These are phyloP conservation scores for Arthrobotrys musiformis DNA, from an alignment of 2,329 filamentous ascomycete species.

Conservation along the genomic window DNA sequence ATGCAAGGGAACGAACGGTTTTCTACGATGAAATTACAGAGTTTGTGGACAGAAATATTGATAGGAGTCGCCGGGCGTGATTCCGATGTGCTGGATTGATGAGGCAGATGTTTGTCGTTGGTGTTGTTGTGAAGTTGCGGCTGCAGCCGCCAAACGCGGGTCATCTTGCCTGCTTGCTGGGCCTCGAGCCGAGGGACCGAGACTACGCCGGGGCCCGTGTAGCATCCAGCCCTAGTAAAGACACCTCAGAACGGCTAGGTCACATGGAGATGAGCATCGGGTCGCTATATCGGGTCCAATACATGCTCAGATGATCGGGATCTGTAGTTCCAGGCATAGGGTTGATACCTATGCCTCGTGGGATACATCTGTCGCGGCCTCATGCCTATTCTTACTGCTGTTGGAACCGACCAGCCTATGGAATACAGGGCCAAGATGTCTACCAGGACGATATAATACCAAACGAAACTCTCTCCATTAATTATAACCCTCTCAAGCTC, in stretches of 20 bases:
- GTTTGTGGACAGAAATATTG: constrained; percentile 31
- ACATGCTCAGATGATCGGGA: not conserved
- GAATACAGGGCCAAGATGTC: not conserved
- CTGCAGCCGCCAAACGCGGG: constrained; percentile 55
- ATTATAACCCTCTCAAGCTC: no score
- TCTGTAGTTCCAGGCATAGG: not conserved
- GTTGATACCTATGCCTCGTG: constrained; percentile 4
- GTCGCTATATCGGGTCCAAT: not conserved
- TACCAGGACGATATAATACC: not conserved
- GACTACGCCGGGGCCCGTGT: constrained; percentile 19
- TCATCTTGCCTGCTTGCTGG: constrained; percentile 34
- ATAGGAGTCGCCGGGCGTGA: constrained; percentile 48
- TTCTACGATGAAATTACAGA: constrained; percentile 38
- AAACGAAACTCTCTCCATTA: constrained; percentile 15
- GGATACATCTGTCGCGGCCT: not conserved
- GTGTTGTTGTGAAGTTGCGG: constrained; percentile 55
- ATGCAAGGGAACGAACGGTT: constrained; percentile 46
- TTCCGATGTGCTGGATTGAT: constrained; percentile 53
- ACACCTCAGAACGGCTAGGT: not conserved
- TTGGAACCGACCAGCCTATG: not conserved
- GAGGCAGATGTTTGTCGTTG: constrained; percentile 55
- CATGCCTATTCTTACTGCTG: not conserved
- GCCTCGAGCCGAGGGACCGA: constrained; percentile 19
- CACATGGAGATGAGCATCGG: constrained; percentile 33
- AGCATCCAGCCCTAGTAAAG: constrained; percentile 29